Conservation (phyloP, 73 alveolate genomes). For the Vitrella brassicaformis region DNA sequence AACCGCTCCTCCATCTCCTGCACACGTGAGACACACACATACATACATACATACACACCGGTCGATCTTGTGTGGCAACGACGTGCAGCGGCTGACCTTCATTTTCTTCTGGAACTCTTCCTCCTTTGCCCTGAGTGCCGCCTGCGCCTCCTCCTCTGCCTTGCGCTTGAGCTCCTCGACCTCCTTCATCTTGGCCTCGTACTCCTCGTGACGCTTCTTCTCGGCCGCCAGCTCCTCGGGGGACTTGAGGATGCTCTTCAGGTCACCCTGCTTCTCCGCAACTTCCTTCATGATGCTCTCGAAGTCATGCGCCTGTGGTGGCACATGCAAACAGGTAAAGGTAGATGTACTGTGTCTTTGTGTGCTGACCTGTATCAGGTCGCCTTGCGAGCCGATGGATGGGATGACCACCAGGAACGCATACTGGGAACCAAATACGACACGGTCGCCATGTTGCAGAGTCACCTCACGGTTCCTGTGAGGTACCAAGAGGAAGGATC, state of each 20-base stretch:
- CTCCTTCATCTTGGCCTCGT: not conserved
- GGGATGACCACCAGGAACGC: no score
- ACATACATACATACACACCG: no score
- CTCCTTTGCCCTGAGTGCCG: not conserved
- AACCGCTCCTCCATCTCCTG: not conserved
- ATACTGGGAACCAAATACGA: slow-evolving; percentile 18
- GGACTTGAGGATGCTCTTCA: not conserved
- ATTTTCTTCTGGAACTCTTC: not conserved
- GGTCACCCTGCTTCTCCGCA: not conserved
- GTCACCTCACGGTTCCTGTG: not conserved
- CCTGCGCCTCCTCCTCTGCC: not conserved
- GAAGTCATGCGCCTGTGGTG: no score
- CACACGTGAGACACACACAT: not conserved
- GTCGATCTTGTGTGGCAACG: no score
- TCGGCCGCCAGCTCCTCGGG: not conserved
- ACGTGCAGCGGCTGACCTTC: not conserved
- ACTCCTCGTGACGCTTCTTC: not conserved
- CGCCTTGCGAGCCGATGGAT: no score
- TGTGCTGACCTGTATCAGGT: no score
- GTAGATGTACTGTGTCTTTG: no score
- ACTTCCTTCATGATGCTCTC: not conserved
- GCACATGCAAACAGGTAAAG: no score
- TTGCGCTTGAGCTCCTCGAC: not conserved
- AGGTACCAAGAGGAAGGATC: not conserved
- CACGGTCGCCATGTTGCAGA: slow-evolving; percentile 33